Evolutionary conservation across 306 rosid species (phyloP), one percentile per base, ranked within the genome.

Genomic region (Echinosophora koreensis): DNA sequence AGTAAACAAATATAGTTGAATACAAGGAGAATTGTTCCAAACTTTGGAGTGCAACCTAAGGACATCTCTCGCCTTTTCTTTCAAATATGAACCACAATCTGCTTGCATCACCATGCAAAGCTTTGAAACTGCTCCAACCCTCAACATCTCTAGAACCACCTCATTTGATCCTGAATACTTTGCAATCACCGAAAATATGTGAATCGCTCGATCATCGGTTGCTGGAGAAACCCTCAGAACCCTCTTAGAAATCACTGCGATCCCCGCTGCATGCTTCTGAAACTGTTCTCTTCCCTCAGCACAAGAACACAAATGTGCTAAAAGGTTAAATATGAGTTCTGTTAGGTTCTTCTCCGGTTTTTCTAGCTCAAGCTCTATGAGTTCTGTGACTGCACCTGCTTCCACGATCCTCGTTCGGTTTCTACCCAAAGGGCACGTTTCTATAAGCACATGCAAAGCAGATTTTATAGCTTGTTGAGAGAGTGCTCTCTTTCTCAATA

Each of bases 91-190:
- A n/a, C 77, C 88, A 81, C 96, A 87, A 54, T 84, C 83, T 1
- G 91, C 89, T 71, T 94, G 97, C 87, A 94, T 83, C 52, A 94
- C 82, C 96, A 91, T 88, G 84, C 93, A 90, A 75, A 94, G 94
- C 88, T 91, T 91, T 3, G 98, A 65, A 79, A 94, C 94, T 0
- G 91, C 89, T 37, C 97, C 98, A 46, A 90, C 89, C 63, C 76
- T 80, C 79, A 94, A 57, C 98, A 94, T 91, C 87, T 94, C 97
- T 22, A 5, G 14, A 82, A 90, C 78, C 14, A 87, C 86, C 3
- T 73, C 88, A 4, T 64, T 63, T 1, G 83, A 82, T 1, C 80
- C 89, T 0, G 96, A 87, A 50, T 66, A 81, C 77, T 63, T 87
- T 0, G 89, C 85, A n/a, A 94, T 81, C 64, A 81, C 5, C 0